These are phyloP conservation scores for Medicago lupulina DNA, from an alignment of 306 rosid species.

Conservation along the genomic window DNA sequence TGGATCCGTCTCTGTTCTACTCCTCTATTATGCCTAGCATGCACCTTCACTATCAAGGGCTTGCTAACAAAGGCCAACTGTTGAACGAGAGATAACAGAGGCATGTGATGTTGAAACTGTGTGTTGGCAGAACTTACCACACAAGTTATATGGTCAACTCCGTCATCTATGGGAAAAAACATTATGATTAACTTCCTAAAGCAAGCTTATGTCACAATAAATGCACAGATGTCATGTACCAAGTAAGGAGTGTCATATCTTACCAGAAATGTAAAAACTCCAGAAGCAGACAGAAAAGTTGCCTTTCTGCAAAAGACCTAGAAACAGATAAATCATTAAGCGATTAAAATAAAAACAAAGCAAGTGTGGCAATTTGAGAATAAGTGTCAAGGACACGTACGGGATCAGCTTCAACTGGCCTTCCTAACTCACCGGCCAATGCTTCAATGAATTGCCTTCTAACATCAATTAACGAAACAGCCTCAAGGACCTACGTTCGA, in stretches of 20 bases:
- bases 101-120: background rate
- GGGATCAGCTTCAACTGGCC: conserved; percentile 96
- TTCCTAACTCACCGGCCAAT: conserved; percentile 67
- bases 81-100: background rate
- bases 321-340: conserved; percentile 41
- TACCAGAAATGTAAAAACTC: conserved; percentile 86
- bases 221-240: conserved; percentile 4
- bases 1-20: background rate
- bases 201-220: conserved; percentile 18
- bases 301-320: conserved; percentile 95
- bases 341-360: conserved; percentile 36
- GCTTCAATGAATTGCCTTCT: conserved; percentile 90
- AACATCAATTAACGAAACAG: conserved; percentile 73
- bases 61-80: background rate
- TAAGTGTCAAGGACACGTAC: conserved; percentile 47
- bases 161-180: background rate
- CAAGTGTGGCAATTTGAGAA: conserved; percentile 24
- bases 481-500: conserved; percentile 73
- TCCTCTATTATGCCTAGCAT: background rate
- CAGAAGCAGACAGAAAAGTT: conserved; percentile 68
- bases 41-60: background rate
- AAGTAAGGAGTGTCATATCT: conserved; percentile 27
- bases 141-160: background rate
- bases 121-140: conserved; percentile 13
- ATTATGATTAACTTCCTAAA: conserved; percentile 34